These are phyloP conservation scores for Pseudogymnoascus sp. DNA, from an alignment of 2,329 filamentous ascomycete genomes.

Conservation along the genomic window DNA sequence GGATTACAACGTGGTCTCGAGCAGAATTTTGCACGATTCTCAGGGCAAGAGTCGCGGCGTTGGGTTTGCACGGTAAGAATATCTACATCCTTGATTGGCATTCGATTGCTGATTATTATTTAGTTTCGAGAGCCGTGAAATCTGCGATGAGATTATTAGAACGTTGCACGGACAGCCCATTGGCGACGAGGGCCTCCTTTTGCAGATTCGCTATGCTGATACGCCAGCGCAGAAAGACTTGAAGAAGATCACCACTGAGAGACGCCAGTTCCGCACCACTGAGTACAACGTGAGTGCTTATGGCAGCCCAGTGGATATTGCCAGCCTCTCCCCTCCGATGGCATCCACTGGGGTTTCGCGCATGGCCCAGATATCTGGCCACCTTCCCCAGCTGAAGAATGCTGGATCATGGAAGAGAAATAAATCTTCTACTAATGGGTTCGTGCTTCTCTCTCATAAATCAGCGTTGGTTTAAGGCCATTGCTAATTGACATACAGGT, in stretches of 20 bases:
- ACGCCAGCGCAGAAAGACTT: slow-evolving; percentile 93
- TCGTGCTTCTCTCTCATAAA: slow-evolving; percentile 2
- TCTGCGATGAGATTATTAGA: slow-evolving; percentile 83
- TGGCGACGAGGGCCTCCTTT: slow-evolving; percentile 71
- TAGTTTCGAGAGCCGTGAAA: slow-evolving; percentile 82
- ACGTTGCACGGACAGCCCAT: slow-evolving; percentile 75
- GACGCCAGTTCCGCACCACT: slow-evolving; percentile 89
- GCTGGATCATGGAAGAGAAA: slow-evolving; percentile 30
- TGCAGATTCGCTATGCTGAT: slow-evolving; percentile 94
- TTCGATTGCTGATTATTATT: slow-evolving; percentile 17
- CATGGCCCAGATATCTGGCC: slow-evolving; percentile 26
- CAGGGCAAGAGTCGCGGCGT: slow-evolving; percentile 93
- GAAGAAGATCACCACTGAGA: slow-evolving; percentile 91
- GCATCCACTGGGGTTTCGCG: slow-evolving; percentile 26
- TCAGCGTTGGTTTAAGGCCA: not conserved
- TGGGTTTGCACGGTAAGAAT: slow-evolving; percentile 81
- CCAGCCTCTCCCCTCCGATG: slow-evolving; percentile 40
- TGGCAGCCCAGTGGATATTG: slow-evolving; percentile 42
- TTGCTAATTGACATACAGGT: not conserved
- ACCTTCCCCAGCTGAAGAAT: slow-evolving; percentile 24
- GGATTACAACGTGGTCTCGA: slow-evolving; percentile 78
- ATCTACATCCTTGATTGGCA: not conserved
- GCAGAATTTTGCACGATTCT: slow-evolving; percentile 87
- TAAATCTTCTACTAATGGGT: slow-evolving; percentile 19
- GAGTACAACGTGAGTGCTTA: slow-evolving; percentile 80